Base-by-base conservation (phyloP, 2,329 filamentous ascomycete genomes). In the Leptosphaerulina australis region DNA sequence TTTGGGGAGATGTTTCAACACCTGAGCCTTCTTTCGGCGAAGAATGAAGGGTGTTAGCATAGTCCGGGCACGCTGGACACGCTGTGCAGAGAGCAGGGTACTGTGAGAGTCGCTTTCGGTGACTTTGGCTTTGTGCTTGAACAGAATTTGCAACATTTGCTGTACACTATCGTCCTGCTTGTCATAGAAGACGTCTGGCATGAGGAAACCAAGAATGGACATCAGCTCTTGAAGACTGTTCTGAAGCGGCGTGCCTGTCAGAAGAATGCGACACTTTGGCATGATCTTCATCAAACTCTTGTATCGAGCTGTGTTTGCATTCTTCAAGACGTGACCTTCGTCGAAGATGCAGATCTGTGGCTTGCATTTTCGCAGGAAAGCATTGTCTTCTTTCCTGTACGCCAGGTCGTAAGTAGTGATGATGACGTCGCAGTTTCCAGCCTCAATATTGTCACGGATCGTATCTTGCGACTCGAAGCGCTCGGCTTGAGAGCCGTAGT, bases 1-100 rank as follows among this genome's bases (percentile, higher is more conserved):
- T 41, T 81, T 79, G 0, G 94, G 92, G 57, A 99, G 81, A 66
- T 94, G 88, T 36, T 82, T 80, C 34, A 97, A 81, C 7, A 97
- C 92, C 66, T 97, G 91, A 38, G 90, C 85, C 76, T 99, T 99
- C 76, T 94, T 93, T 6, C 94, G 84, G 56, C 96, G 90, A 2
- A 99, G 78, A 44, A 99, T 94, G 68, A 99, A 99, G 0, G 94
- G 94, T 18, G 92, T 91, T 66, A 99, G 84, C 79, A 99, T 99
- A 0, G 88, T 91, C 45, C 92, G 86, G 2, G 94, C 94, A 34
- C 92, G 84, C 49, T 85, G 84, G 49, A 97, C 94, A 31, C 94
- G 87, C 69, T 96, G 90, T 34, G 85, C 87, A 17, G 94, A 96
- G 1, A 99, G 77, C 9, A 97, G 82, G 1, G 91, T 88, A 17